Base-by-base conservation (phyloP, 441 rosid species). In the Aquilaria agallochum region DNA sequence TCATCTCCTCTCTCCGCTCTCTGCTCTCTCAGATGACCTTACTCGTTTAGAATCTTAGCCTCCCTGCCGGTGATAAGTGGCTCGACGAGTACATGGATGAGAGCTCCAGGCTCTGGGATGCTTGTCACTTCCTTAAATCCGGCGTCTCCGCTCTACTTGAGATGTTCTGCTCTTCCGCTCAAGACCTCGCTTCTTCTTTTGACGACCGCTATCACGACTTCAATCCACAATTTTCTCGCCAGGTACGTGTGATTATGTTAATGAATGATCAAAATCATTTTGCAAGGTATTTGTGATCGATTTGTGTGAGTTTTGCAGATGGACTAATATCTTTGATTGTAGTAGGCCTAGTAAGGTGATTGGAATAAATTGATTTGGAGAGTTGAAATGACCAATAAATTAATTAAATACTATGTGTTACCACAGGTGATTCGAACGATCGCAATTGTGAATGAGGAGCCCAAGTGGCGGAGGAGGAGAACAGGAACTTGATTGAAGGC, bases 11-110 rank as follows among this genome's bases (percentile, higher is more conserved):
- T 8, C 88, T 94, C 66, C 83, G 87, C 56, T 87, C 96, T 5
- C 86, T 82, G 51, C 99, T 91, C 71, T 79, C 91, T 0, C 96
- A 85, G 40, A 74, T 91, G 58, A 94, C 92, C 65, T 45, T 78
- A 58, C 82, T 94, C 44, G 97, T 89, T 64, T 96, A 91, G 44
- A 88, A 86, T 64, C 97, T 94, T 63, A 94, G 80, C 44, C 82
- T 95, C 32, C 97, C 99, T 15, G 86, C 82, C 14, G 99, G 99
- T 0, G 98, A 87, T 31, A 94, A 89, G 73, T 94, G 97, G 98
- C 96, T 94, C 2, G 92, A 94, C 40, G 97, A 94, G 72, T 94
- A 94, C 74, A 94, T 94, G 98, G 97, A 94, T 60, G 97, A 94
- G 71, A 94, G 92, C 64, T 86, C 96, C 3, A 89, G 83, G 76